These are phyloP conservation scores for Petunia axillaris DNA, from an alignment of 257 asterid species.

Conservation along the genomic window DNA sequence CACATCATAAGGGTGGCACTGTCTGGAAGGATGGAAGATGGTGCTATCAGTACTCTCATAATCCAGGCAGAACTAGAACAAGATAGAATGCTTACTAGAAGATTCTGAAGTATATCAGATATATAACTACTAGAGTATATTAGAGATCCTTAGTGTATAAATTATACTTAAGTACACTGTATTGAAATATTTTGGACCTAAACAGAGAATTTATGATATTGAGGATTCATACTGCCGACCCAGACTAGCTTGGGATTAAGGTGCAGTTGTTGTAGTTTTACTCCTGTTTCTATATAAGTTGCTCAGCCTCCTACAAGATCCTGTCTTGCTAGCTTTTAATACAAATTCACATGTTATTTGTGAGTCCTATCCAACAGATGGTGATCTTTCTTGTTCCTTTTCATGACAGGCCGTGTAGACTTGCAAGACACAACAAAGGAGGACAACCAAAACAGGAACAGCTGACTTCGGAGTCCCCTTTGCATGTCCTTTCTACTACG, in stretches of 20 bases:
- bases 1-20: too few relatives aligned
- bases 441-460: conserved; percentile 52
- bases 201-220: too few relatives aligned
- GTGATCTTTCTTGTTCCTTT: conserved; percentile 1
- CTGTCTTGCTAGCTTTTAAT: neutral
- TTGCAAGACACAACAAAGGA: conserved; percentile 64
- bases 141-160: too few relatives aligned
- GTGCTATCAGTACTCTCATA: too few relatives aligned
- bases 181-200: too few relatives aligned
- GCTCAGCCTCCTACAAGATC: neutral
- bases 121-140: too few relatives aligned
- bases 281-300: neutral
- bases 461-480: conserved; percentile 18
- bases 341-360: neutral
- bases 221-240: too few relatives aligned
- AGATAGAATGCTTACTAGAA: too few relatives aligned
- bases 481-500: conserved; percentile 24
- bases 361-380: neutral
- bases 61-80: too few relatives aligned
- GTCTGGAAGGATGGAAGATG: too few relatives aligned
- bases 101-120: too few relatives aligned
- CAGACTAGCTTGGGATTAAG: neutral
- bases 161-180: too few relatives aligned
- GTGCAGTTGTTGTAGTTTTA: neutral
- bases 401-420: conserved; percentile 61